Conservation (phyloP, 176 grass and related monocot genomes). For the Avena eriantha region DNA sequence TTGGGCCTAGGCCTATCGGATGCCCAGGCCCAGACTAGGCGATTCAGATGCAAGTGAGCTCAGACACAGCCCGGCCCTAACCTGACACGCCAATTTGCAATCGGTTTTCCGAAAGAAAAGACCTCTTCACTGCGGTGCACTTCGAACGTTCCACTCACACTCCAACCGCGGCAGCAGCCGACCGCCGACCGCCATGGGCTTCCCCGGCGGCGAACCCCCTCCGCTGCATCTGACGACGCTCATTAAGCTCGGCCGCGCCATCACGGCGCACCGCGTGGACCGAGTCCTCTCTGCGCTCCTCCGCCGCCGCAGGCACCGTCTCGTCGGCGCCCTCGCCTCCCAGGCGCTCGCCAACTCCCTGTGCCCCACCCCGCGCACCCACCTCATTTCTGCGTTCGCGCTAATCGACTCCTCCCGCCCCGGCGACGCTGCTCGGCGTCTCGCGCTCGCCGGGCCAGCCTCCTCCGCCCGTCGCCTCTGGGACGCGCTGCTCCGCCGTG, state of each 20-base stretch:
- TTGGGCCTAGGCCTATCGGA: neutral
- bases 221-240: neutral
- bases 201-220: constrained; percentile 20
- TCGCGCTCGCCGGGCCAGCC: constrained; percentile 31
- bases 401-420: constrained; percentile 34
- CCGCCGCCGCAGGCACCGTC: constrained; percentile 44
- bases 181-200: constrained; percentile 27
- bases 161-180: constrained; percentile 1
- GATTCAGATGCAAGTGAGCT: neutral
- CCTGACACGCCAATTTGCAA: too few relatives aligned
- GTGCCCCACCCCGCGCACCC: constrained; percentile 44
- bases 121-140: neutral
- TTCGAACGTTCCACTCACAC: constrained; percentile 40
- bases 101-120: neutral
- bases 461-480: constrained; percentile 45
- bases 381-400: constrained; percentile 42
- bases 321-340: constrained; percentile 40
- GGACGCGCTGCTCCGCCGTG: constrained; percentile 57
- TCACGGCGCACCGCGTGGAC: constrained; percentile 39
- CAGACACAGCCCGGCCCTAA: neutral
- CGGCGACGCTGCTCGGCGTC: constrained; percentile 35
- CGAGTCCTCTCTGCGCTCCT: constrained; percentile 48
- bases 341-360: constrained; percentile 54
- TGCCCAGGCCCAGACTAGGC: neutral
- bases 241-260: constrained; percentile 35